Evolutionary conservation across 1,284 basidiomycete species (phyloP).

Genomic region (Boletus smithii): DNA sequence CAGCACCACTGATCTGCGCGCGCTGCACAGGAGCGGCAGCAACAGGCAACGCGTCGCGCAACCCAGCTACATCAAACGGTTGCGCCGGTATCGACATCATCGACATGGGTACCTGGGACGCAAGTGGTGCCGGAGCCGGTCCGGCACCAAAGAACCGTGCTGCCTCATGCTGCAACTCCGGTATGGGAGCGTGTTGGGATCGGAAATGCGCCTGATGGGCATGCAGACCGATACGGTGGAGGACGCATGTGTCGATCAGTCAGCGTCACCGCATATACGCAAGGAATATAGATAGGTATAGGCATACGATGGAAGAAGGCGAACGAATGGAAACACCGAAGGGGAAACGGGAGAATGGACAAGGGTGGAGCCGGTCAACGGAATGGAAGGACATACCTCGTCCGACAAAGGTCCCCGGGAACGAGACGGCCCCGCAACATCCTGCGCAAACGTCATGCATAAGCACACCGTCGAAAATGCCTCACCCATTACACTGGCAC

Average conservation of each 20-base stretch:
- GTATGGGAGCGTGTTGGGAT: slow-evolving; percentile 43
- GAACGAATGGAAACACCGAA: slow-evolving; percentile 8
- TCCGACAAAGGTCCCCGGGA: slow-evolving; percentile 12
- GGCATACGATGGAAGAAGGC: neutral
- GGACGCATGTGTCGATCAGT: neutral
- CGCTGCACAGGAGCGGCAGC: slow-evolving; percentile 24
- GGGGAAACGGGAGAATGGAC: neutral
- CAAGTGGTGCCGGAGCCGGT: slow-evolving; percentile 24
- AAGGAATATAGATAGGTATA: neutral
- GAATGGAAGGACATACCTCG: slow-evolving; percentile 20
- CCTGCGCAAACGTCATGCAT: slow-evolving; percentile 11
- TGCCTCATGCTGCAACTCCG: slow-evolving; percentile 59
- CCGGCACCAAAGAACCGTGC: slow-evolving; percentile 59
- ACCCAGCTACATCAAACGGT: slow-evolving; percentile 51
- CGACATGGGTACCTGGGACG: slow-evolving; percentile 32
- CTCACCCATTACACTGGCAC: neutral
- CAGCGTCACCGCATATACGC: neutral
- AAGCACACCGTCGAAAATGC: slow-evolving; percentile 14
- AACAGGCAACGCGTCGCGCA: slow-evolving; percentile 52
- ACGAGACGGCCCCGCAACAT: slow-evolving; percentile 22
- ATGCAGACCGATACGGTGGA: neutral
- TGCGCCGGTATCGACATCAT: slow-evolving; percentile 13
- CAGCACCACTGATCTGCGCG: slow-evolving; percentile 24
- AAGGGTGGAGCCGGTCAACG: slow-evolving; percentile 13
- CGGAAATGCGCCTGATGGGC: slow-evolving; percentile 47